These are phyloP conservation scores for Tulasnella sp. DNA, from an alignment of 768 basidiomycete species.

Conservation along the genomic window DNA sequence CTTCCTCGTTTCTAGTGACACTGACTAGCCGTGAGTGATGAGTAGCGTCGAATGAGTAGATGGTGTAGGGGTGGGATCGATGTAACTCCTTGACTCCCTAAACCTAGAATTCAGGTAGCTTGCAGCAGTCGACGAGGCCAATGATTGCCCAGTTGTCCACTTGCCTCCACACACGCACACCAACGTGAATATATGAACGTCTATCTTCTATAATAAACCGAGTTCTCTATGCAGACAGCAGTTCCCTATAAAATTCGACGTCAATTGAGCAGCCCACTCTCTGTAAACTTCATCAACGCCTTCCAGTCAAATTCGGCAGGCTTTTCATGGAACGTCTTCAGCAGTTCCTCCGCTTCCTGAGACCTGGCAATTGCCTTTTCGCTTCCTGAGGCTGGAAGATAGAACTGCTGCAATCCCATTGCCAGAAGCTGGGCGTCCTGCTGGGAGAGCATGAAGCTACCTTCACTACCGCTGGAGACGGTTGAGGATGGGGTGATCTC, in stretches of 20 bases:
- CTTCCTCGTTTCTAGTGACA: too few relatives aligned
- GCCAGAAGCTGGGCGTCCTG: slow-evolving; percentile 75
- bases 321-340: slow-evolving; percentile 3
- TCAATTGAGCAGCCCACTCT: background rate
- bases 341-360: slow-evolving; percentile 3
- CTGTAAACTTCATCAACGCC: slow-evolving; percentile 4
- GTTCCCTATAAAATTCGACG: too few relatives aligned
- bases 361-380: slow-evolving; percentile 19
- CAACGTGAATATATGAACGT: background rate
- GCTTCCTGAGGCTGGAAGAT: slow-evolving; percentile 43
- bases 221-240: too few relatives aligned
- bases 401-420: slow-evolving; percentile 74
- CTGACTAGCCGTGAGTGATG: too few relatives aligned
- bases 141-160: too few relatives aligned
- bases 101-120: background rate
- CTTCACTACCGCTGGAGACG: slow-evolving; percentile 18
- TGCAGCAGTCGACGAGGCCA: background rate
- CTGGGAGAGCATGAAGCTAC: slow-evolving; percentile 49
- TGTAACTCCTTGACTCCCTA: too few relatives aligned
- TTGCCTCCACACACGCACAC: background rate
- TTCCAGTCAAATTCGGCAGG: slow-evolving; percentile 11
- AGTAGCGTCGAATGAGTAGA: too few relatives aligned
- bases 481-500: slow-evolving; percentile 68
- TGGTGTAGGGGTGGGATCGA: too few relatives aligned
- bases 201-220: too few relatives aligned